Conservation (phyloP, 2,329 filamentous ascomycete genomes). For the Aspergillus niger region DNA sequence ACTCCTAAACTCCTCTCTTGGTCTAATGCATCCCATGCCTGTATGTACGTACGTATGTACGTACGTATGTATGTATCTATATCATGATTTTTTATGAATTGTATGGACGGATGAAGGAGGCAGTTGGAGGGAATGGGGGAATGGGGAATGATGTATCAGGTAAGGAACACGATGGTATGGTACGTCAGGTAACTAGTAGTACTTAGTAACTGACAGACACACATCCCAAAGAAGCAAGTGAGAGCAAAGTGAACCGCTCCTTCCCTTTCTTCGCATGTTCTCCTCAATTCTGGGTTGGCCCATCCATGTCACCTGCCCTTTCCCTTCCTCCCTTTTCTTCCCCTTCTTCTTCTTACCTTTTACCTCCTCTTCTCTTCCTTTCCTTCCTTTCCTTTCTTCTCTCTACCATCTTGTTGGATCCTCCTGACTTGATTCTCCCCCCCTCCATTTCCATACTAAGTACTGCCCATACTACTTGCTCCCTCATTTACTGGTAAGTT, state of each 20-base stretch:
- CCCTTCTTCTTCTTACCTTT: conserved; percentile 9
- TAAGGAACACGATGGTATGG: neutral
- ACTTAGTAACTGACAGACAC: neutral
- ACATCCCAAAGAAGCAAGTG: too few relatives aligned
- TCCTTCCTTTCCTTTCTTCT: conserved; percentile 1
- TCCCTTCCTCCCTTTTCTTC: conserved; percentile 10
- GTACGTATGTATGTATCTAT: neutral
- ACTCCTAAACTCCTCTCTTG: too few relatives aligned
- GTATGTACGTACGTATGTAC: neutral
- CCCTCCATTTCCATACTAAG: conserved; percentile 15
- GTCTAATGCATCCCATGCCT: too few relatives aligned
- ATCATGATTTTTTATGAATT: too few relatives aligned
- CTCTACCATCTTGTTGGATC: conserved; percentile 3
- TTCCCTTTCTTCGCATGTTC: neutral
- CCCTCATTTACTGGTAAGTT: conserved; percentile 14
- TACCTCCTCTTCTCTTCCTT: conserved; percentile 6
- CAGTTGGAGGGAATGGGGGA: too few relatives aligned
- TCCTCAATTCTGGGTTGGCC: conserved; percentile 13
- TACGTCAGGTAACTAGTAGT: neutral
- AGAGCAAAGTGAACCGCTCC: neutral
- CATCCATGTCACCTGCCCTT: conserved; percentile 35
- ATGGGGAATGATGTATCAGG: neutral
- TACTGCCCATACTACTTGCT: neutral
- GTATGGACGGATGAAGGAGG: neutral
- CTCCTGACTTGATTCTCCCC: conserved; percentile 2